Base-by-base conservation (phyloP, 2,329 filamentous ascomycete species). In the Endothia cerciana region DNA sequence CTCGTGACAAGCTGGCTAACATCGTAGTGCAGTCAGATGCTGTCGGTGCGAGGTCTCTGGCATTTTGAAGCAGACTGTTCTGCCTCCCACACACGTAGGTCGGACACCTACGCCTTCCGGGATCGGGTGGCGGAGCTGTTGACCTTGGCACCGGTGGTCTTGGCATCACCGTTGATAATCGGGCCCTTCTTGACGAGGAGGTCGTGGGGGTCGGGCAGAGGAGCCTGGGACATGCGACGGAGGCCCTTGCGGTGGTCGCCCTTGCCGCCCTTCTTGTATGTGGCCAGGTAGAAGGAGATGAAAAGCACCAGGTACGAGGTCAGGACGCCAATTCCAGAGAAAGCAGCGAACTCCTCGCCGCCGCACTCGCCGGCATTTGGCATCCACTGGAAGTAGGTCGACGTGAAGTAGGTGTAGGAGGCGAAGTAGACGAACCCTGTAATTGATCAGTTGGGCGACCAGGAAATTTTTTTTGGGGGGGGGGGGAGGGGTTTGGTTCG, bases 231-330 rank as follows among this genome's bases (percentile, higher is more conserved):
- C 85, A 89, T 89, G 71, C 85, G 84, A 69, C 87, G 86, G 69
- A 90, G 83, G 47, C 86, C 85, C 84, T 94, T 95, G 80, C 92
- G 94, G 74, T 90, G 93, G 68, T 85, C 56, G 5, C 19, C 87
- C 85, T 93, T 94, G 78, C 88, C 87, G 69, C 90, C 89, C 85
- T 93, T 94, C 83, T 90, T 91, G 84, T 99, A 99, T 69, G 94
- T 99, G 71, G 93, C 93, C 73, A 97, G 86, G 87, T 98, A 99
- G 89, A 99, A 99, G 61, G 91, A 94, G 82, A 99, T 97, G 89
- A 99, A 99, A 72, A 99, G 91, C 70, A 98, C 86, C 67, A 99
- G 88, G 87, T 98, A 99, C 40, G 93, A 97, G 81, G 88, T 94
- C 76, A 99, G 85, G 74, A 97, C 97, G 71, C 85, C 92, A 73